A percentile compares a stretch with the other conserved stretches of the same genome.
Conservation (phyloP, 192 early-diverging fungal species). For the Haplosporangium gracile region DNA sequence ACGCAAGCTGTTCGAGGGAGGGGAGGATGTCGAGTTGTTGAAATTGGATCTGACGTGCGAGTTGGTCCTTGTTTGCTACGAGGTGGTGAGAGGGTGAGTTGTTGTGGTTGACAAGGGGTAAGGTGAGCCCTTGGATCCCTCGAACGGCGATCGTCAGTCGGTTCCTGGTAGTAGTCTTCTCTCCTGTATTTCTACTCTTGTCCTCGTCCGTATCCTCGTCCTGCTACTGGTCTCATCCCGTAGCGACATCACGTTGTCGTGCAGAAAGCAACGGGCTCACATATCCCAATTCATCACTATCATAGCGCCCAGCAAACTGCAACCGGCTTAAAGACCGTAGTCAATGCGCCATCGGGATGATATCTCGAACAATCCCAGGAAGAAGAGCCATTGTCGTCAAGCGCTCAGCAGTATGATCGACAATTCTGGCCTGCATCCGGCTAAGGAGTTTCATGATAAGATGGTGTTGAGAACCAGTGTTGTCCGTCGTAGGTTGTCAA, state of each 20-base stretch:
- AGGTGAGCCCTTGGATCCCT: constrained; percentile 5
- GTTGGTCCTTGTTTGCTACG: background rate
- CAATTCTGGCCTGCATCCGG: constrained; percentile 2
- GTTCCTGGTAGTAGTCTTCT: background rate
- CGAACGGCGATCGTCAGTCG: background rate
- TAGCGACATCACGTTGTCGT: background rate
- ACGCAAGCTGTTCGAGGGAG: background rate
- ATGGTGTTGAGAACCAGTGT: constrained; percentile 10
- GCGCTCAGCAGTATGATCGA: background rate
- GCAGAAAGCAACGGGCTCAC: background rate
- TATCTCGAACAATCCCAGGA: background rate
- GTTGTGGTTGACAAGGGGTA: background rate
- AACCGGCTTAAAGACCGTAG: constrained; percentile 8
- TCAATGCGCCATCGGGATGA: background rate
- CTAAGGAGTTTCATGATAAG: constrained; percentile 3
- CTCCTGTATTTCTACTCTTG: background rate
- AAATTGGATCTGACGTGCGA: background rate
- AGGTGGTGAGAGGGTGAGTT: background rate
- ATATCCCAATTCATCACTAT: background rate
- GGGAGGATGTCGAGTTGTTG: constrained; percentile 19
- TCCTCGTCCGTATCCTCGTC: background rate
- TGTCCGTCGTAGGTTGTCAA: constrained; percentile 4
- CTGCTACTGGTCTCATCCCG: background rate
- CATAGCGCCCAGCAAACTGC: background rate
- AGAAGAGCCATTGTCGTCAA: background rate